Evolutionary conservation across 2,329 filamentous ascomycete genomes (phyloP), one percentile per base, ranked within the genome.

Genomic region (Aspergillus sclerotialis): DNA sequence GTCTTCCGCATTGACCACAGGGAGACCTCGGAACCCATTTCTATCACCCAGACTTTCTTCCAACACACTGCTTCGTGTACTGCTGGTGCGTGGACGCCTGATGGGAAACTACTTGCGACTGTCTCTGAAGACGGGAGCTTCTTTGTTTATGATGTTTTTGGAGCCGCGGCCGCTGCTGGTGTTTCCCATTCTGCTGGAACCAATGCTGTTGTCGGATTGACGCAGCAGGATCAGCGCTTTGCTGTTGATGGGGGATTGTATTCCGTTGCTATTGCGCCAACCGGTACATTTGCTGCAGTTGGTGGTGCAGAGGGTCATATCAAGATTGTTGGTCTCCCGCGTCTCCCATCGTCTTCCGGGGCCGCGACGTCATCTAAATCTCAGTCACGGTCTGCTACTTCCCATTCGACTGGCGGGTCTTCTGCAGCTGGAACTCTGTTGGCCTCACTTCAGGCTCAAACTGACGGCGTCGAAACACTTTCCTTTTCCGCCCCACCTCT

Each of bases 91-190:
- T 98, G 92, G 89, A 86, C 86, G 0, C 75, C 85, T 4, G 89
- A 95, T 58, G 92, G 92, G 33, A 79, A 79, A 18, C 68, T 96
- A 11, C 74, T 98, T 2, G 86, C 84, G 5, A 95, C 89, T 0
- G 86, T 96, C 4, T 81, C 82, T 28, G 90, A 96, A 57, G 90
- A 96, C 61, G 76, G 79, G 38, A 89, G 81, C 48, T 73, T 98
- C 38, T 90, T 89, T 59, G 89, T 94, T 15, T 95, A 87, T 78
- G 92, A 96, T 55, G 82, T 89, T 10, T 94, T 88, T 65, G 85
- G 86, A 31, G 75, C 79, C 14, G 85, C 84, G 1, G 80, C 82
- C 3, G 81, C 73, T 0, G 75, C 76, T 7, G 78, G 76, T 3
- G 58, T 81, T 10, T 67, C 69, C 2, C 68, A 73, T 15, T 69